phyloP scores from a whole-genome alignment of 345 rosid species.

The Murraya koenigii region DNA sequence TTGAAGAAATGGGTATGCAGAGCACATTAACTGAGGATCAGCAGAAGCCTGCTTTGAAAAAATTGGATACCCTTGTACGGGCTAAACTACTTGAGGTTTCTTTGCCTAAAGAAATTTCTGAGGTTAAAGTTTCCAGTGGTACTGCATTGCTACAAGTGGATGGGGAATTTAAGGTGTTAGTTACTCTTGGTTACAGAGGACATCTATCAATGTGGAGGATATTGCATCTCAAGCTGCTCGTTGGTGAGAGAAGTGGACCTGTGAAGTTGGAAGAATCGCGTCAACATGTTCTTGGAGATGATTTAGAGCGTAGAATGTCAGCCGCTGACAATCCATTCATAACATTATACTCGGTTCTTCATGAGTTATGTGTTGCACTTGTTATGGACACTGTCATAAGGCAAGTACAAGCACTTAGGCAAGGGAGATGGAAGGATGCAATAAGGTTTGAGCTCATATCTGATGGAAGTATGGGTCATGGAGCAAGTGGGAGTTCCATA shows the following conservation, averaged over 20 bases:
- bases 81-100: constrained; percentile 83
- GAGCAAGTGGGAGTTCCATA: constrained; percentile 40
- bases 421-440: constrained; percentile 96
- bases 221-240: constrained; percentile 92
- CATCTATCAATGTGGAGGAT: constrained; percentile 96
- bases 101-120: constrained; percentile 80
- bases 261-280: constrained; percentile 73
- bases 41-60: constrained; percentile 81
- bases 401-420: constrained; percentile 85
- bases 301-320: constrained; percentile 96
- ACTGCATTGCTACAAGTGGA: constrained; percentile 69
- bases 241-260: constrained; percentile 83
- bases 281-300: constrained; percentile 86
- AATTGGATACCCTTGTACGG: constrained; percentile 86
- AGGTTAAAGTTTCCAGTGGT: constrained; percentile 85
- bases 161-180: constrained; percentile 91
- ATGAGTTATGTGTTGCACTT: constrained; percentile 85
- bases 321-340: constrained; percentile 79
- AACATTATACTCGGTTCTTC: constrained; percentile 74
- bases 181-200: constrained; percentile 98
- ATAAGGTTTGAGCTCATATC: constrained; percentile 81
- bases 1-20: constrained; percentile 88
- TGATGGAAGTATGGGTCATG: constrained; percentile 43
- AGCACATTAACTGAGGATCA: constrained; percentile 64
- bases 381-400: constrained; percentile 95